Conservation (phyloP, 2,329 filamentous ascomycete species). For the Bipolaris zeicola region DNA sequence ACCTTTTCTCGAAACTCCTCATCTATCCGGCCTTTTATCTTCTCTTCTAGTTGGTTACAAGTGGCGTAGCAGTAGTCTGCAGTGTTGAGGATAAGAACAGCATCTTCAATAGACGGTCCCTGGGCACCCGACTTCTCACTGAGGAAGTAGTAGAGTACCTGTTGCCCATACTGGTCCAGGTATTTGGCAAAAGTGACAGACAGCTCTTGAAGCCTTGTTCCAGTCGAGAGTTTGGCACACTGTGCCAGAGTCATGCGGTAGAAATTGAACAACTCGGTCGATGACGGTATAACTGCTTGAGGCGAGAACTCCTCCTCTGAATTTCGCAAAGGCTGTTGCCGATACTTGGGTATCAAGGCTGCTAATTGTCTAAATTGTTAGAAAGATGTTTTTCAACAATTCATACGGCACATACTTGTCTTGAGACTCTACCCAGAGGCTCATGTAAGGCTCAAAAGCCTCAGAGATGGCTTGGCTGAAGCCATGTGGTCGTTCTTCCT, state of each 20-base stretch:
- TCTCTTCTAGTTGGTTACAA: constrained; percentile 91
- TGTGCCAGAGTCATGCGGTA: constrained; percentile 92
- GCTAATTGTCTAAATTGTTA: constrained; percentile 67
- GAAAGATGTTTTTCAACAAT: not conserved
- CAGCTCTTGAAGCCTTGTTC: constrained; percentile 82
- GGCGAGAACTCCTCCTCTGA: constrained; percentile 90
- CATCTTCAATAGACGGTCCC: constrained; percentile 71
- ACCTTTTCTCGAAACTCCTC: constrained; percentile 73
- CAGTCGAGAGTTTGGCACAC: constrained; percentile 93
- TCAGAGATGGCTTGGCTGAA: constrained; percentile 94
- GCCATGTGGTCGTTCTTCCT: constrained; percentile 73
- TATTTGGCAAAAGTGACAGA: constrained; percentile 88
- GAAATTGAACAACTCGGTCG: constrained; percentile 96
- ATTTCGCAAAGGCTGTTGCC: constrained; percentile 77
- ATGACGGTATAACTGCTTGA: constrained; percentile 88
- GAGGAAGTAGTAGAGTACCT: constrained; percentile 78
- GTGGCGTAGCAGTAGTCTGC: constrained; percentile 97
- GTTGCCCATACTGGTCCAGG: constrained; percentile 92
- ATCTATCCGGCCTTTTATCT: constrained; percentile 89
- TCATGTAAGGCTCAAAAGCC: constrained; percentile 96
- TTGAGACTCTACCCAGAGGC: constrained; percentile 95
- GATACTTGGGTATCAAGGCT: constrained; percentile 84
- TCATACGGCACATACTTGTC: constrained; percentile 62
- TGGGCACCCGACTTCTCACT: constrained; percentile 63
- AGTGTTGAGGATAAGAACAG: constrained; percentile 88